Percentiles rank a stretch among this genome's conserved stretches.
phyloP scores from a whole-genome alignment of 495 filamentous ascomycete genomes.

The Aspergillus homomorphus region DNA sequence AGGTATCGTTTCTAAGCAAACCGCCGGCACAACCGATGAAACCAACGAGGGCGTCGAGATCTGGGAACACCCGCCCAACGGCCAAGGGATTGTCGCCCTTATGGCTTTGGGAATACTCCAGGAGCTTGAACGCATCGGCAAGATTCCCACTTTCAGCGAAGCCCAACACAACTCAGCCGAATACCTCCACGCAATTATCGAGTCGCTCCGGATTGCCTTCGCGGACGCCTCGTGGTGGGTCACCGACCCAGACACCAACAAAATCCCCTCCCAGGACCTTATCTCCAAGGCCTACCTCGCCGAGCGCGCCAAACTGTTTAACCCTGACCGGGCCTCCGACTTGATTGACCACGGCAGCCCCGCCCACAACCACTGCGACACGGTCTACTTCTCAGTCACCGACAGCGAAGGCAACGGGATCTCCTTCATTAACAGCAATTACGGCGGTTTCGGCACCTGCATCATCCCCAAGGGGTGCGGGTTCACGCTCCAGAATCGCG shows the following conservation, averaged over 20 bases:
- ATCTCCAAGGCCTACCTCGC: conserved; percentile 63
- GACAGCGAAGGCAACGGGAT: conserved; percentile 83
- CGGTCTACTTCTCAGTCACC: conserved; percentile 86
- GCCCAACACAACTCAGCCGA: conserved; percentile 70
- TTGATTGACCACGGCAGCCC: conserved; percentile 61
- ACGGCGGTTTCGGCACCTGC: conserved; percentile 80
- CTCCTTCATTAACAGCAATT: conserved; percentile 96
- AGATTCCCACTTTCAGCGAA: conserved; percentile 64
- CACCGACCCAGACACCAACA: conserved; percentile 68
- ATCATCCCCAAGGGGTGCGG: conserved; percentile 82
- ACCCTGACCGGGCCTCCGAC: conserved; percentile 53
- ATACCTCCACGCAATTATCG: conserved; percentile 89
- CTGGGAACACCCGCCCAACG: conserved; percentile 98
- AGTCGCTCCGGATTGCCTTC: conserved; percentile 88
- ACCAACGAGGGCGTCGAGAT: conserved; percentile 66
- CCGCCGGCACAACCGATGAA: conserved; percentile 40
- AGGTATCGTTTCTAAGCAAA: conserved; percentile 50
- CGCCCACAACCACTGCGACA: conserved; percentile 74
- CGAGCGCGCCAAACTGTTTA: conserved; percentile 67
- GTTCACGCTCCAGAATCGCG: conserved; percentile 95
- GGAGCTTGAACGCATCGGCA: conserved; percentile 68
- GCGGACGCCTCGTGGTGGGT: conserved; percentile 88
- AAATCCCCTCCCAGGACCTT: conserved; percentile 62
- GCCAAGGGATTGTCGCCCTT: conserved; percentile 91
- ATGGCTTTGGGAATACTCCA: conserved; percentile 92